These are phyloP conservation scores for Penicillium antarcticum DNA, from an alignment of 495 filamentous ascomycete genomes.

Conservation along the genomic window DNA sequence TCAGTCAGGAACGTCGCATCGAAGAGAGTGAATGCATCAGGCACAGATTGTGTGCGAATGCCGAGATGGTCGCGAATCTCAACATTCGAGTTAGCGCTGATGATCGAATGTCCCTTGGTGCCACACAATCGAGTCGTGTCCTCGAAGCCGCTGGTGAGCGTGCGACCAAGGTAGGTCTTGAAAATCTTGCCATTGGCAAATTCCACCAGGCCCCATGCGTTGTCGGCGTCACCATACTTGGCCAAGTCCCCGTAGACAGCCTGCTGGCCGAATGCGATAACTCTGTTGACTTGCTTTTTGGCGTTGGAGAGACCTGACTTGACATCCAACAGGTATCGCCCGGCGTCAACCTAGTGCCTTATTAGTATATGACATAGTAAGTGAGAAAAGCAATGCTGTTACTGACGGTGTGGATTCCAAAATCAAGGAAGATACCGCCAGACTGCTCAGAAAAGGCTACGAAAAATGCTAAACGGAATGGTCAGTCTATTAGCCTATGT, in stretches of 20 bases:
- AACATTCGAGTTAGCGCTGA: slow-evolving; percentile 16
- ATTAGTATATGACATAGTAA: neutral
- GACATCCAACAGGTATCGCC: slow-evolving; percentile 16
- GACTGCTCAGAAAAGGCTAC: slow-evolving; percentile 15
- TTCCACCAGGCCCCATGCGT: slow-evolving; percentile 15
- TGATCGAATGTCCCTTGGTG: slow-evolving; percentile 16
- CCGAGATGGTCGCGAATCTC: slow-evolving; percentile 13
- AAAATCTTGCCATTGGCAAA: slow-evolving; percentile 16
- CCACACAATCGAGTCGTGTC: slow-evolving; percentile 15
- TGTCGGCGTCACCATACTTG: slow-evolving; percentile 14
- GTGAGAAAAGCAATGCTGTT: neutral
- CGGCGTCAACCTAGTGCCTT: slow-evolving; percentile 10
- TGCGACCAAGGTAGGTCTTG: slow-evolving; percentile 15
- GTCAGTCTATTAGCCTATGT: neutral
- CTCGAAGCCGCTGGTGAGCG: slow-evolving; percentile 15
- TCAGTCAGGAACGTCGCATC: slow-evolving; percentile 14
- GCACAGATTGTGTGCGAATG: slow-evolving; percentile 13
- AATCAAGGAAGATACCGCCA: slow-evolving; percentile 17
- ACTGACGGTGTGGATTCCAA: slow-evolving; percentile 15
- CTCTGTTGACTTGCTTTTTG: slow-evolving; percentile 18
- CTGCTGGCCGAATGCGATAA: slow-evolving; percentile 14
- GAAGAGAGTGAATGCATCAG: slow-evolving; percentile 16
- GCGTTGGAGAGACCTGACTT: slow-evolving; percentile 12
- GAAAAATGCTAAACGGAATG: slow-evolving; percentile 8
- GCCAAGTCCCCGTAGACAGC: slow-evolving; percentile 12